Percentiles rank a stretch among this genome's conserved stretches.
Evolutionary conservation across 306 rosid species (phyloP).

Genomic region (Prunus fruticosa): DNA sequence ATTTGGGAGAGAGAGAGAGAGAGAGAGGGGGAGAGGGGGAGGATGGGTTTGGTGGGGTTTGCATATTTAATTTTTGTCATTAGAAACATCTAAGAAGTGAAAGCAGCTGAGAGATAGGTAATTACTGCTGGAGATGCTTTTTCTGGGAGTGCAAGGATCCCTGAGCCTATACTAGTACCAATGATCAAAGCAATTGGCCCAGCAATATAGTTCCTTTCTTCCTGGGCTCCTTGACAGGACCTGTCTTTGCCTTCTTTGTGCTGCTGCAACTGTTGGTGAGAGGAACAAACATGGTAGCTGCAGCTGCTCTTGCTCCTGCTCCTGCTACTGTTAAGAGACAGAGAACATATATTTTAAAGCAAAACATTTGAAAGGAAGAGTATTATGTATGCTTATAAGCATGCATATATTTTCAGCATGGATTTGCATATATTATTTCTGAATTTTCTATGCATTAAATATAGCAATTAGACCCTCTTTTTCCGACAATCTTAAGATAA

Average conservation of each 20-base stretch:
- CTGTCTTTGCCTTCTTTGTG: slow-evolving; percentile 24
- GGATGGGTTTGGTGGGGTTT: too few relatives aligned
- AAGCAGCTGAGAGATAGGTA: slow-evolving; percentile 1
- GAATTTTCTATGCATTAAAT: too few relatives aligned
- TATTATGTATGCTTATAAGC: too few relatives aligned
- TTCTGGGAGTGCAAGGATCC: slow-evolving; percentile 71
- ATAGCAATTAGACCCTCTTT: too few relatives aligned
- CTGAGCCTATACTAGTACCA: slow-evolving; percentile 66
- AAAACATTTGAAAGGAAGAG: not conserved
- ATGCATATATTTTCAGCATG: too few relatives aligned
- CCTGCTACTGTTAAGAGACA: slow-evolving; percentile 4
- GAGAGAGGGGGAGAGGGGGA: too few relatives aligned
- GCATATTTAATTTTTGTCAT: not conserved
- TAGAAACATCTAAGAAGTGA: not conserved
- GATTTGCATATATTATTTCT: too few relatives aligned
- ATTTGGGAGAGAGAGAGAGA: too few relatives aligned
- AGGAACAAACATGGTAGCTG: slow-evolving; percentile 23
- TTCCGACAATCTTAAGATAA: too few relatives aligned
- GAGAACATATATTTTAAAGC: not conserved
- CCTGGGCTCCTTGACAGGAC: slow-evolving; percentile 1
- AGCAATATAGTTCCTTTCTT: slow-evolving; percentile 45
- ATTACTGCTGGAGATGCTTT: slow-evolving; percentile 70
- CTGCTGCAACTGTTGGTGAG: slow-evolving; percentile 14
- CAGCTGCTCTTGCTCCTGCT: not conserved
- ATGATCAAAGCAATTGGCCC: slow-evolving; percentile 71